phyloP scores from a whole-genome alignment of 345 rosid species.

The Barbarea vulgaris region DNA sequence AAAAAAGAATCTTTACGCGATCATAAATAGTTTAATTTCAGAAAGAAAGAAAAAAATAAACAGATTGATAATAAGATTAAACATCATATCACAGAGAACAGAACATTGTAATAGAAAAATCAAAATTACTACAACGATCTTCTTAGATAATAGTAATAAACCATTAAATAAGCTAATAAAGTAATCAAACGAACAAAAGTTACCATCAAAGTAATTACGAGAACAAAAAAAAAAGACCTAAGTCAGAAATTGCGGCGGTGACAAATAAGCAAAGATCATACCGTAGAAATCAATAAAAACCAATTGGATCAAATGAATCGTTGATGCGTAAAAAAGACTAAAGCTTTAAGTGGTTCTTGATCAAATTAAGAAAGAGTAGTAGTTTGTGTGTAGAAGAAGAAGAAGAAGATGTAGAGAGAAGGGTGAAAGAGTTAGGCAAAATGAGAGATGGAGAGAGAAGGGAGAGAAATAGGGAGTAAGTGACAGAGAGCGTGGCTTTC shows the following conservation, averaged over 20 bases:
- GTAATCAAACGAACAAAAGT: neutral
- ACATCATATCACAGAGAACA: neutral
- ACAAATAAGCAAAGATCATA: slow-evolving; percentile 25
- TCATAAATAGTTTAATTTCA: neutral
- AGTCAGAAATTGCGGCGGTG: slow-evolving; percentile 29
- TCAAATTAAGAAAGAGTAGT: neutral
- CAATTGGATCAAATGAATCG: neutral
- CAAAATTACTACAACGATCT: neutral
- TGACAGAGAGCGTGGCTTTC: slow-evolving; percentile 43
- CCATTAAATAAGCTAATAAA: slow-evolving; percentile 1
- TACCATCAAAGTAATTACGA: neutral
- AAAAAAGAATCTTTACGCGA: neutral
- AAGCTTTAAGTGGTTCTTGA: neutral
- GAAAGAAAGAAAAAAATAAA: neutral
- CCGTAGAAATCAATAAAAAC: slow-evolving; percentile 20
- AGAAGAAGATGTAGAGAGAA: slow-evolving; percentile 22
- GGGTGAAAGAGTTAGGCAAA: neutral
- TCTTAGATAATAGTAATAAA: neutral
- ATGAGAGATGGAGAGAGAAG: neutral
- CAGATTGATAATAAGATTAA: neutral
- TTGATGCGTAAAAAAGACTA: neutral
- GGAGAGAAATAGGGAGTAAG: slow-evolving; percentile 31
- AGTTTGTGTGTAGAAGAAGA: neutral
- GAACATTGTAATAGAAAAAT: neutral
- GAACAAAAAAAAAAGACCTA: neutral